These are phyloP conservation scores for Paracorniculantispora psalliotae DNA, from an alignment of 2,329 filamentous ascomycete genomes.

Conservation along the genomic window DNA sequence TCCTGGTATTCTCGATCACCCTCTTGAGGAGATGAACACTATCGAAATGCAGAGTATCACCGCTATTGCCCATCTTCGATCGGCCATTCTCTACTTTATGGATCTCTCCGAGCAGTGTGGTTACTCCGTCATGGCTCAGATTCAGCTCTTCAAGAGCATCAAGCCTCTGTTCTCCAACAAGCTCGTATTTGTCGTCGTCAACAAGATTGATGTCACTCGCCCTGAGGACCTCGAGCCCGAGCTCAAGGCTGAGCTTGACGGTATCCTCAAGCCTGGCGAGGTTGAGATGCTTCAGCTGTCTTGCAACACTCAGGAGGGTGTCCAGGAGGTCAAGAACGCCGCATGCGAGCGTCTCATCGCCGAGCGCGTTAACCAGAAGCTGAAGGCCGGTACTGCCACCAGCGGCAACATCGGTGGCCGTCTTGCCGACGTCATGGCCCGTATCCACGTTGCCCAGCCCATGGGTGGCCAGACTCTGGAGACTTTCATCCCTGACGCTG, in stretches of 20 bases:
- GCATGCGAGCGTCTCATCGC: conserved; percentile 91
- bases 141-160: conserved; percentile 92
- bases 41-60: conserved; percentile 99
- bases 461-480: conserved; percentile 74
- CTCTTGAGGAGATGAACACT: conserved; percentile 98
- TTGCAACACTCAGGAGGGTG: conserved; percentile 90
- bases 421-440: conserved; percentile 81
- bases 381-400: conserved; percentile 81
- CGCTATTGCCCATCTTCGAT: conserved; percentile 92
- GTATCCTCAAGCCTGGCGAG: conserved; percentile 77
- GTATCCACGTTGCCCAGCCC: conserved; percentile 96
- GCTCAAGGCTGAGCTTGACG: conserved; percentile 70
- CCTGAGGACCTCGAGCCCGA: conserved; percentile 82
- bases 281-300: conserved; percentile 91
- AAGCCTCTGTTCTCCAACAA: conserved; percentile 97
- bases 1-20: conserved; percentile 95
- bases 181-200: conserved; percentile 91
- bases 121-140: conserved; percentile 88
- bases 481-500: conserved; percentile 81
- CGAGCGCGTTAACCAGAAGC: conserved; percentile 89
- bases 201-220: conserved; percentile 92
- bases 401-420: conserved; percentile 73
- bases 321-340: conserved; percentile 91
- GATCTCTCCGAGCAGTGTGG: conserved; percentile 95
- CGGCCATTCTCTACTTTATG: conserved; percentile 97